A percentile compares a stretch with the other conserved stretches of the same genome.
Evolutionary conservation across 2,329 filamentous ascomycete species (phyloP).

Genomic region (Immersiporthe knoxdaviesiana): DNA sequence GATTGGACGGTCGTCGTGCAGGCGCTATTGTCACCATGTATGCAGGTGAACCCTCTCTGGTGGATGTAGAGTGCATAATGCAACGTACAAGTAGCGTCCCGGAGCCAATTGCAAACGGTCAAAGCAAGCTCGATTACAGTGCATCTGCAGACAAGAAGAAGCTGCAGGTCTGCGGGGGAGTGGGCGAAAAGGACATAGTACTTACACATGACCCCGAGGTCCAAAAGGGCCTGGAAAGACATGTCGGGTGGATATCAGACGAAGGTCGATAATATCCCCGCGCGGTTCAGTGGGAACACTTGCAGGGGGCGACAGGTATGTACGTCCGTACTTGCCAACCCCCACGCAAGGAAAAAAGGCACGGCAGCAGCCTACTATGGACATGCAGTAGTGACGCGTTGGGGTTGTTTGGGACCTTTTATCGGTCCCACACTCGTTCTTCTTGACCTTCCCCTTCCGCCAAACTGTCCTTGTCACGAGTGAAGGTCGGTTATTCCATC

Average conservation of each 20-base stretch:
- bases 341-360: background rate
- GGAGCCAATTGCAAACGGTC: background rate
- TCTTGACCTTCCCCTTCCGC: conserved; percentile 5
- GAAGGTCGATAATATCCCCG: background rate
- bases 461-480: background rate
- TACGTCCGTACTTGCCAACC: background rate
- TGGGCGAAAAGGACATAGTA: background rate
- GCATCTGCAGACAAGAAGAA: conserved; percentile 4
- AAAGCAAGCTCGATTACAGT: conserved; percentile 4
- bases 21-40: background rate
- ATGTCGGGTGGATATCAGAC: background rate
- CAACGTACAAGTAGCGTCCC: too few species aligned
- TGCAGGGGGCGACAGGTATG: background rate
- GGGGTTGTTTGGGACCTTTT: background rate
- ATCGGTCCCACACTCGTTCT: background rate
- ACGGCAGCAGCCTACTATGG: background rate
- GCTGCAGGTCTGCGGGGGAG: background rate
- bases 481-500: background rate
- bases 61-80: background rate
- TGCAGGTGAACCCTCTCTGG: background rate
- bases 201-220: background rate
- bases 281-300: background rate
- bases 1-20: background rate
- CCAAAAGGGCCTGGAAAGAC: background rate
- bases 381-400: background rate